Evolutionary conservation across 1,139 yeast species (phyloP), one percentile per base, ranked within the genome.

Genomic region (Yamadazyma pseudoaaseri): DNA sequence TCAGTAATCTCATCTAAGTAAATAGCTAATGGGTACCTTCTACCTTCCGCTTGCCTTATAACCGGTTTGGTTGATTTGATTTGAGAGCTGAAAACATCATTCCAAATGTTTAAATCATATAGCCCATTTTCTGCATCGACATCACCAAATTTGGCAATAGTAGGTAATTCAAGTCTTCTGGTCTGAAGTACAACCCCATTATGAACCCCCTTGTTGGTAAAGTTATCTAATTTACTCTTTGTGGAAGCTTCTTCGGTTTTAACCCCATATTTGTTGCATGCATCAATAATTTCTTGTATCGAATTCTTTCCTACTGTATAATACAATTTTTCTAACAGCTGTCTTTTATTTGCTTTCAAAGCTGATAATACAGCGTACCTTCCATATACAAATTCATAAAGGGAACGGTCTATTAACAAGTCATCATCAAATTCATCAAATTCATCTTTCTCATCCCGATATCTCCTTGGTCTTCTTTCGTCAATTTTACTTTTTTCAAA

Each of bases 1-100:
- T 90, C 97, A 4, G 89, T 80, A 33, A 90, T 72, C 41, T 86
- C 90, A 56, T 89, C 97, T 27, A 89, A 59, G 48, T 75, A 86
- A 3, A 89, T 48, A 0, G 92, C 96, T 12, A 89, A 51, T 0
- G 96, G 95, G 47, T 63, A 66, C 24, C 57, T 58, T 44, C 24
- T 27, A 30, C 7, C 31, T 18, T 31, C 58, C 38, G 9, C 13
- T 5, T 30, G 13, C 5, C 38, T 26, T 9, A 44, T 47, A 1
- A 56, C 54, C 6, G 37, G 11, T 20, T 49, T 51, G 10, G 33
- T 34, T 14, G 37, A 30, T 14, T 42, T 43, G 3, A 44, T 46
- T 22, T 39, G 44, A 2, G 52, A 41, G 36, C 47, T 50, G 31
- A 46, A 44, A 18, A 48, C 36, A 6, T 56, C 58, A 29, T 57